phyloP scores from a whole-genome alignment of 139 green algal species.

The Chlamydomonas incerta region DNA sequence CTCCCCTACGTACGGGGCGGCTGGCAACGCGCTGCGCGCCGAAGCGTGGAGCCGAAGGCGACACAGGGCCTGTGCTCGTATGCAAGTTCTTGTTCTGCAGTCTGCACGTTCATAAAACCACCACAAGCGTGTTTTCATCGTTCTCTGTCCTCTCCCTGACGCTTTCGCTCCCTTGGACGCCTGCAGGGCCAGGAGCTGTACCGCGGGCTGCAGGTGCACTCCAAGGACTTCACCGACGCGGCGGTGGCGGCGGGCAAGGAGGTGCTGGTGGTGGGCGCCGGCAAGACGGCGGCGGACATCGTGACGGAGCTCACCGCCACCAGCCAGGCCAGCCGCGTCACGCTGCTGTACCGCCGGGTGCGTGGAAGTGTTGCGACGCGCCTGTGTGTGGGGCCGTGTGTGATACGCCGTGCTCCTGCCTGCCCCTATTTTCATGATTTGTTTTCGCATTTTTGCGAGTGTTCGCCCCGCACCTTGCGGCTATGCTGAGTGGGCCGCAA shows the following conservation, averaged over 20 bases:
- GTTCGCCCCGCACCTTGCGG: too few species aligned
- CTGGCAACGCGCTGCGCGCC: too few species aligned
- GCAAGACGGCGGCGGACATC: slow-evolving; percentile 42
- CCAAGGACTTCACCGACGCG: slow-evolving; percentile 30
- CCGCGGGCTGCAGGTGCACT: slow-evolving; percentile 36
- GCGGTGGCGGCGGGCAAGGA: slow-evolving; percentile 24
- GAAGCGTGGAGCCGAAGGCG: too few species aligned
- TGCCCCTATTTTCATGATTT: too few species aligned
- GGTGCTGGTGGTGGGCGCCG: slow-evolving; percentile 38
- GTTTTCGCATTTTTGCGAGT: too few species aligned
- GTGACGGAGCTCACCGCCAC: slow-evolving; percentile 38
- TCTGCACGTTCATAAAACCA: too few species aligned
- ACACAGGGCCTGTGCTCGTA: too few species aligned
- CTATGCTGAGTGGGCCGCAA: too few species aligned
- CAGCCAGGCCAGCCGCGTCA: background rate
- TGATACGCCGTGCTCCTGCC: background rate
- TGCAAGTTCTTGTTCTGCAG: too few species aligned
- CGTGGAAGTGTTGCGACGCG: too few species aligned
- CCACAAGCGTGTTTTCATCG: background rate
- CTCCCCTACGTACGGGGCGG: too few species aligned
- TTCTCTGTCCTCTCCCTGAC: background rate
- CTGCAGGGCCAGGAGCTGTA: slow-evolving; percentile 40
- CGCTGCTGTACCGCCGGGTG: slow-evolving; percentile 41
- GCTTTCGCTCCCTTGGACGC: background rate
- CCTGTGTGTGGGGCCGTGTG: background rate